Percentiles rank a stretch among this genome's conserved stretches.
Conservation (phyloP, 2,329 filamentous ascomycete genomes). For the Pseudogymnoascus sp. region DNA sequence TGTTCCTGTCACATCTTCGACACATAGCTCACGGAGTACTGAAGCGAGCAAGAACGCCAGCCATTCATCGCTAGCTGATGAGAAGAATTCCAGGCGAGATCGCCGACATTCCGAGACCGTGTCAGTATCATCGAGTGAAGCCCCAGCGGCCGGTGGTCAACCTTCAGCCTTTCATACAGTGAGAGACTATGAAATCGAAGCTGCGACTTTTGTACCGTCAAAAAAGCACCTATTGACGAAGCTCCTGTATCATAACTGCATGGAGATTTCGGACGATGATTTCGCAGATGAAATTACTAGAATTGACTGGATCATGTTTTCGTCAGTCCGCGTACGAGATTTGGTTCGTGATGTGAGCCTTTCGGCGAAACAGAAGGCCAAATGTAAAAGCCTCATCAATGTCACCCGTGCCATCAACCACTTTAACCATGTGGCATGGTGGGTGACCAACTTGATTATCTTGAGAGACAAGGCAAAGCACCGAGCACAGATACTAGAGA, state of each 20-base stretch:
- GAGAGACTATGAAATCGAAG: constrained; percentile 75
- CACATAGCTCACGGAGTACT: constrained; percentile 8
- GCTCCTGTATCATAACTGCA: constrained; percentile 79
- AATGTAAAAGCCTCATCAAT: constrained; percentile 69
- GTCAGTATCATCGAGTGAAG: constrained; percentile 17
- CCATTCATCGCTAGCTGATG: constrained; percentile 41
- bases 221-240: constrained; percentile 68
- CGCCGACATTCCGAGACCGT: constrained; percentile 4
- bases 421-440: constrained; percentile 78
- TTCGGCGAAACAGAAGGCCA: constrained; percentile 60
- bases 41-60: constrained; percentile 40
- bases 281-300: constrained; percentile 87
- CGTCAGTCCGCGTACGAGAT: constrained; percentile 85
- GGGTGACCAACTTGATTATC: constrained; percentile 76
- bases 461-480: constrained; percentile 95
- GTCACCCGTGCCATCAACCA: constrained; percentile 92
- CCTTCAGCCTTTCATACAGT: constrained; percentile 47
- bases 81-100: constrained; percentile 13
- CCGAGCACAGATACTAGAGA: constrained; percentile 80
- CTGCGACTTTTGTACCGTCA: constrained; percentile 60
- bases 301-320: constrained; percentile 98
- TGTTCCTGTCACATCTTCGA: constrained; percentile 14
- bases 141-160: constrained; percentile 32
- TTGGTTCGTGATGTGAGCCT: constrained; percentile 86
- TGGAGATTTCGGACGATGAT: constrained; percentile 75